Evolutionary conservation across 2,329 filamentous ascomycete species (phyloP).

Genomic region (Aspergillus pseudotamarii): DNA sequence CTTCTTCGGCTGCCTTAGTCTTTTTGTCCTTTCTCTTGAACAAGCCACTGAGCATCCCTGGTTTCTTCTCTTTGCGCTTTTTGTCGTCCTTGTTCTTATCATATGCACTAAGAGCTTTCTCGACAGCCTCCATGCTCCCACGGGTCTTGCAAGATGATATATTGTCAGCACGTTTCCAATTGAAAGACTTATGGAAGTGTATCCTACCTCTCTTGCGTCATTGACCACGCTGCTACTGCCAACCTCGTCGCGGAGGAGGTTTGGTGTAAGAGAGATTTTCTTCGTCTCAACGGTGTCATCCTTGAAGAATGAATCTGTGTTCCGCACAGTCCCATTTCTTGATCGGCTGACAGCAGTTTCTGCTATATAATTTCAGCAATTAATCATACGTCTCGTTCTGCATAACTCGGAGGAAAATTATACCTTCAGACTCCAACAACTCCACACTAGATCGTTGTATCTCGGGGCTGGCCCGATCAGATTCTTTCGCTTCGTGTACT

Average conservation of each 20-base stretch:
- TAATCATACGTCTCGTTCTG: not conserved
- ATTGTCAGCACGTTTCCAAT: constrained; percentile 9
- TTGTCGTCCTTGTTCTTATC: constrained; percentile 74
- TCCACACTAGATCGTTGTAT: constrained; percentile 65
- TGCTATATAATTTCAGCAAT: constrained; percentile 26
- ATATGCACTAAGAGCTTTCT: constrained; percentile 64
- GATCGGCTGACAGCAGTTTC: constrained; percentile 56
- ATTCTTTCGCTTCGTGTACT: constrained; percentile 26
- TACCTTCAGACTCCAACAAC: constrained; percentile 56
- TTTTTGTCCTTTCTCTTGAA: constrained; percentile 70
- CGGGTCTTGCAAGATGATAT: constrained; percentile 52
- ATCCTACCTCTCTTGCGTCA: constrained; percentile 45
- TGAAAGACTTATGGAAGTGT: too few species aligned
- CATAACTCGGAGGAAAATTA: not conserved
- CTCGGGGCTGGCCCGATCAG: constrained; percentile 38
- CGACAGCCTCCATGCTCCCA: constrained; percentile 74
- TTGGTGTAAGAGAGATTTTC: constrained; percentile 95
- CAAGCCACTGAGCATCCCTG: constrained; percentile 70
- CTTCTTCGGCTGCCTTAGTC: constrained; percentile 50
- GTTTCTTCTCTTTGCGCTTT: constrained; percentile 72
- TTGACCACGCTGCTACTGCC: constrained; percentile 28
- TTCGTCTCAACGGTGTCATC: constrained; percentile 94
- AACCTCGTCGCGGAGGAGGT: constrained; percentile 80
- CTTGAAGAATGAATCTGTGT: constrained; percentile 96
- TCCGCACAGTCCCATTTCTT: constrained; percentile 82